Percentiles rank a stretch among this genome's conserved stretches.
Evolutionary conservation across 2,329 filamentous ascomycete genomes (phyloP).

Genomic region (Paecilomyces sp.): DNA sequence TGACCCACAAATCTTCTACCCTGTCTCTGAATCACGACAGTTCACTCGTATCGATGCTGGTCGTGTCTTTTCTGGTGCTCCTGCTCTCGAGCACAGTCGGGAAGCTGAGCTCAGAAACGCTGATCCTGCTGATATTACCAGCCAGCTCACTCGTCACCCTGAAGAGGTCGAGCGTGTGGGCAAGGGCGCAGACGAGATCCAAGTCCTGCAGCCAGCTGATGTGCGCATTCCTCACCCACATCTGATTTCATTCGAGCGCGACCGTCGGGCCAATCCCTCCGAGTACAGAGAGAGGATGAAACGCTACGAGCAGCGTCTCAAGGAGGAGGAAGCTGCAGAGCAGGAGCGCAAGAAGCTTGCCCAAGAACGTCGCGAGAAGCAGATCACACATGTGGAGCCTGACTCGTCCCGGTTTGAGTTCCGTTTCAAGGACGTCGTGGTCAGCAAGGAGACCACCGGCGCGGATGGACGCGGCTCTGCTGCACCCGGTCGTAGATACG

Average conservation of each 20-base stretch:
- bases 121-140: constrained; percentile 26
- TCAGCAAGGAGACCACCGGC: constrained; percentile 50
- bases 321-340: constrained; percentile 30
- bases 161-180: constrained; percentile 35
- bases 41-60: constrained; percentile 62
- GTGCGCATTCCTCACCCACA: constrained; percentile 58
- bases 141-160: constrained; percentile 19
- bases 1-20: constrained; percentile 53
- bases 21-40: constrained; percentile 55
- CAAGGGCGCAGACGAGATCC: constrained; percentile 35
- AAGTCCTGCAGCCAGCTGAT: constrained; percentile 54
- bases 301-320: constrained; percentile 40
- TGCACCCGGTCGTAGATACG: constrained; percentile 55
- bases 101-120: constrained; percentile 16
- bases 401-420: constrained; percentile 52
- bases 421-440: constrained; percentile 47
- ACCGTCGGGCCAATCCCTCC: constrained; percentile 28
- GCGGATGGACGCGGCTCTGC: constrained; percentile 45
- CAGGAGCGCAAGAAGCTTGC: constrained; percentile 31
- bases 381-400: constrained; percentile 36
- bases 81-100: constrained; percentile 23
- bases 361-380: constrained; percentile 37
- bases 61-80: constrained; percentile 49
- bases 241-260: constrained; percentile 44
- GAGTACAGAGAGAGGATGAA: constrained; percentile 24